phyloP scores from a whole-genome alignment of 768 basidiomycete species.

The Tricholomella constricta region DNA sequence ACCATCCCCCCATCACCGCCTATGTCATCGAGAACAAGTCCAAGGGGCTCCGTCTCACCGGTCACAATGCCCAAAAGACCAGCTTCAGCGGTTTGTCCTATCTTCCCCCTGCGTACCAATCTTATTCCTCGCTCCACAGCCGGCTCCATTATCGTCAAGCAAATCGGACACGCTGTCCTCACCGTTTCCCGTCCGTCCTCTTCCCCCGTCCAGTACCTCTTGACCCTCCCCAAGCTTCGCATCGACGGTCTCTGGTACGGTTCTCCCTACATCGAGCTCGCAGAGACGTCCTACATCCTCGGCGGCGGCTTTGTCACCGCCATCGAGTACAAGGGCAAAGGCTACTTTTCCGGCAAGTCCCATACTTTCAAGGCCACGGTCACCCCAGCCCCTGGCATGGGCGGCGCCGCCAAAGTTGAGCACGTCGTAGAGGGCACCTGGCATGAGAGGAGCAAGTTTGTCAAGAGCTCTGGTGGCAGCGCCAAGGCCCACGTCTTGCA shows the following conservation, averaged over 20 bases:
- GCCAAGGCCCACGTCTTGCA: constrained; percentile 17
- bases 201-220: constrained; percentile 62
- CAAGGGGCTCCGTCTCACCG: constrained; percentile 76
- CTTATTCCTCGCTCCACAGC: constrained; percentile 31
- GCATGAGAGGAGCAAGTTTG: constrained; percentile 66
- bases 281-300: constrained; percentile 77
- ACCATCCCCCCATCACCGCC: constrained; percentile 88
- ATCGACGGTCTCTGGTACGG: constrained; percentile 95
- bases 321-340: constrained; percentile 96
- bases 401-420: constrained; percentile 28
- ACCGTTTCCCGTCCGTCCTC: constrained; percentile 63
- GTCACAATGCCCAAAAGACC: constrained; percentile 96
- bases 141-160: constrained; percentile 84
- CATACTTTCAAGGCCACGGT: constrained; percentile 89
- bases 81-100: constrained; percentile 70
- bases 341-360: constrained; percentile 91
- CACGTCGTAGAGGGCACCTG: constrained; percentile 79
- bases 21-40: constrained; percentile 83
- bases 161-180: constrained; percentile 91
- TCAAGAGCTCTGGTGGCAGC: constrained; percentile 22
- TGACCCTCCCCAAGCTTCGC: constrained; percentile 88
- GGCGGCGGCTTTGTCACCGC: constrained; percentile 43
- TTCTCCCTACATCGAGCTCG: constrained; percentile 90
- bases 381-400: constrained; percentile 33
- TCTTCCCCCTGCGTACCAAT: neutral